Base-by-base conservation (phyloP, 495 filamentous ascomycete species). In the Haplographium delicatum region DNA sequence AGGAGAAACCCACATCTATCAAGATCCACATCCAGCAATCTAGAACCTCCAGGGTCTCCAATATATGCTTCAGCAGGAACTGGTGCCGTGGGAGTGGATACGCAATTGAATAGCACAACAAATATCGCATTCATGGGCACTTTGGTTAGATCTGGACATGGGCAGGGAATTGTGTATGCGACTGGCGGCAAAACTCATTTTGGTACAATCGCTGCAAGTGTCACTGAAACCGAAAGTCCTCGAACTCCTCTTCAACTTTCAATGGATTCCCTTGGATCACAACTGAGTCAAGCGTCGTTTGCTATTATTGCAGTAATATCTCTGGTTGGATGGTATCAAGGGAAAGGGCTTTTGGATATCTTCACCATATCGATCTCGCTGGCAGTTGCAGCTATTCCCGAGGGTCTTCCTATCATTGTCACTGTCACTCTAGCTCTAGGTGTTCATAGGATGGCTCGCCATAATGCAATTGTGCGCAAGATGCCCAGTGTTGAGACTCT, bases 61-160 rank as follows among this genome's bases (percentile, higher is more conserved):
- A 74, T 76, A 19, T 83, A 84, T 56, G 75, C 80, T 42, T 78
- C 78, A 18, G 71, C 78, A 2, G 81, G 79, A 10, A 74, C 69
- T 38, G 83, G 80, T 5, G 75, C 81, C 23, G 80, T 82, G 27
- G 82, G 82, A 27, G 74, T 76, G 23, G 82, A 85, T 61, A 74
- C 86, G 35, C 68, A 53, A 76, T 13, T 68, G 44, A 65, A 57
- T 47, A 67, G 31, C 57, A 53, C 60, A 9, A 71, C 78, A 44
- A 95, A 95, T 58, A 91, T 99, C 62, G 93, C 91, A 5, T 97
- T 95, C 64, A 97, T 97, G 94, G 93, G 93, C 4, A 99, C 93
- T 5, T 68, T 99, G 48, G 94, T 99, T 5, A 89, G 90, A 39
- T 94, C 88, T 7, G 93, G 93, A n/a, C 83, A 99, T 57, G 93